phyloP scores from a whole-genome alignment of 179 eudicot genomes.

The Nepenthes alata region DNA sequence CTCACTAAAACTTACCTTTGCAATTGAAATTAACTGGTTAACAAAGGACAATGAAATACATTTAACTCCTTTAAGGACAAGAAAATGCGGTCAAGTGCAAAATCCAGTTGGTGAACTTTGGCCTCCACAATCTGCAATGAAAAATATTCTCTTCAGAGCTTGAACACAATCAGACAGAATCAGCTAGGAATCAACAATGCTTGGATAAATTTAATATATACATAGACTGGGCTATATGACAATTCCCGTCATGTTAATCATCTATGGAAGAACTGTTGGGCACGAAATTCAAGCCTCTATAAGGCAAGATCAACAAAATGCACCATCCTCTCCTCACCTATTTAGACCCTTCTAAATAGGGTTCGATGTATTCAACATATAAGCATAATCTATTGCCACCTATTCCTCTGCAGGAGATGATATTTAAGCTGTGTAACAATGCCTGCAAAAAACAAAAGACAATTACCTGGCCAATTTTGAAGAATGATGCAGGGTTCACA shows the following conservation, averaged over 20 bases:
- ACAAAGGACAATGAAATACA: slow-evolving; percentile 24
- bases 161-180: neutral
- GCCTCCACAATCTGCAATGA: slow-evolving; percentile 70
- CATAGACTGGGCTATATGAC: neutral
- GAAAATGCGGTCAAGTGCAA: slow-evolving; percentile 68
- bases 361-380: neutral
- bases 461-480: slow-evolving; percentile 78
- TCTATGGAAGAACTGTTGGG: too few species aligned
- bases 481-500: slow-evolving; percentile 56
- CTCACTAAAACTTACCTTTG: neutral
- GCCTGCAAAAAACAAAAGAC: neutral
- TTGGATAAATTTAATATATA: neutral
- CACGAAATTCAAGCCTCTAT: neutral
- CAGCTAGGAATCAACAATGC: neutral
- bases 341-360: neutral
- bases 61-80: slow-evolving; percentile 73
- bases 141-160: slow-evolving; percentile 1
- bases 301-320: neutral
- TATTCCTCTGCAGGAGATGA: neutral
- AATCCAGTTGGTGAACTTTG: slow-evolving; percentile 84
- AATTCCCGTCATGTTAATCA: neutral
- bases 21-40: neutral
- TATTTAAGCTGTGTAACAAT: neutral
- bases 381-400: neutral
- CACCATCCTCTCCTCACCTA: neutral